These are phyloP conservation scores for Phytophthora fragariaefolia DNA, from an alignment of 352 stramenopile species.

Conservation along the genomic window DNA sequence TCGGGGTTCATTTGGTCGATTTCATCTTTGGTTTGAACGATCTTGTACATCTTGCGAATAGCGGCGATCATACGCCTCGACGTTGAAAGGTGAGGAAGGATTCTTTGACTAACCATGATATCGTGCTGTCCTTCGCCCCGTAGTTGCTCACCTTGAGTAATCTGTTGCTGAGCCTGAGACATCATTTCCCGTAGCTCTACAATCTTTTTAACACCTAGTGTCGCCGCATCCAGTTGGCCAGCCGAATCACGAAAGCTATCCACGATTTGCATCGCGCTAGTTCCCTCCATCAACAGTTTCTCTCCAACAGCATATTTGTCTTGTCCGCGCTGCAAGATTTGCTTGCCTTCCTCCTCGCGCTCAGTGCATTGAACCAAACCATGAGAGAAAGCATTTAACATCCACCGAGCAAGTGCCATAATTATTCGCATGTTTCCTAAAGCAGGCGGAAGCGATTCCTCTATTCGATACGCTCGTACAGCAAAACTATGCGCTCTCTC, in stretches of 20 bases:
- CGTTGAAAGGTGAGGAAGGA: constrained; percentile 63
- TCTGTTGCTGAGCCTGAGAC: constrained; percentile 49
- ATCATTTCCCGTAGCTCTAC: constrained; percentile 60
- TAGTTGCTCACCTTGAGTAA: constrained; percentile 38
- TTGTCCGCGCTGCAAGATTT: constrained; percentile 66
- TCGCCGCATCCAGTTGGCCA: constrained; percentile 57
- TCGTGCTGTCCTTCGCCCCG: constrained; percentile 49
- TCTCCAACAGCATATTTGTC: constrained; percentile 61
- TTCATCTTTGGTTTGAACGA: constrained; percentile 75
- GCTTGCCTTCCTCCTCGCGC: constrained; percentile 69
- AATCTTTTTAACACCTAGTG: constrained; percentile 65
- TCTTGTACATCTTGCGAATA: constrained; percentile 61
- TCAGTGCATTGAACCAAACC: constrained; percentile 68
- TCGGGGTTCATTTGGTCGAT: constrained; percentile 72
- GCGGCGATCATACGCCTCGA: constrained; percentile 63
- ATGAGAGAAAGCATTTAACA: constrained; percentile 71
- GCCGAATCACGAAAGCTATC: constrained; percentile 56
- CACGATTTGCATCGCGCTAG: constrained; percentile 43
- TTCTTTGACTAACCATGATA: constrained; percentile 46
- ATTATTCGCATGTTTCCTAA: constrained; percentile 54
- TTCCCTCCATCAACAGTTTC: constrained; percentile 53
- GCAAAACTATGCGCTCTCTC: constrained; percentile 66
- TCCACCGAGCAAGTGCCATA: constrained; percentile 70
- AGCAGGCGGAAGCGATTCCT: constrained; percentile 33
- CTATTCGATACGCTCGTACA: constrained; percentile 50